phyloP scores from a whole-genome alignment of 805 yeast genomes.

The Blastobotrys americana region DNA sequence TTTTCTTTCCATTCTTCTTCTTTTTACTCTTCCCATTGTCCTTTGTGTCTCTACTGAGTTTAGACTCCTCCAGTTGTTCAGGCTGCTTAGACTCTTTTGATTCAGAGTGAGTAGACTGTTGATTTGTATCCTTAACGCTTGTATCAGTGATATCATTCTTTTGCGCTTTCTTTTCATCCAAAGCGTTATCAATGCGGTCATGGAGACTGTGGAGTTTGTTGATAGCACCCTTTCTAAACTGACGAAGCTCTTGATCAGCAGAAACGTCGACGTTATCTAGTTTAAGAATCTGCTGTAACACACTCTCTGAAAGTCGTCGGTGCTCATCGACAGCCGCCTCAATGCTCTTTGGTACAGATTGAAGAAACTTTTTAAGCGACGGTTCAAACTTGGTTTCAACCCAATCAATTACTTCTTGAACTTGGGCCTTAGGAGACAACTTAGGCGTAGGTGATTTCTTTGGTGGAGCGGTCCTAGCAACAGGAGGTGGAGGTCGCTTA shows the following conservation, averaged over 20 bases:
- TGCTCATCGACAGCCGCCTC: slow-evolving; percentile 22
- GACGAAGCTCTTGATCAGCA: slow-evolving; percentile 27
- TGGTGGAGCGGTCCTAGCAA: slow-evolving; percentile 3
- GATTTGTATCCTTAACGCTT: not conserved
- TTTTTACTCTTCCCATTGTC: not conserved
- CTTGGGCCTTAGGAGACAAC: slow-evolving; percentile 3
- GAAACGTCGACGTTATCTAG: slow-evolving; percentile 32
- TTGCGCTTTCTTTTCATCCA: slow-evolving; percentile 5
- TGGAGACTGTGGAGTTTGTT: slow-evolving; percentile 29
- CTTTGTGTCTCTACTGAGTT: not conserved
- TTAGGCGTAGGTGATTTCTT: not conserved
- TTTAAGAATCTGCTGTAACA: slow-evolving; percentile 29
- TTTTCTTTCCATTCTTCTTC: not conserved
- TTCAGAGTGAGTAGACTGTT: not conserved
- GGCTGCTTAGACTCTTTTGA: not conserved
- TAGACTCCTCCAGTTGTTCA: not conserved
- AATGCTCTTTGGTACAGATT: slow-evolving; percentile 1
- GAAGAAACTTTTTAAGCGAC: not conserved
- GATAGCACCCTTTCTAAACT: slow-evolving; percentile 28
- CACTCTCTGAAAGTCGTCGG: slow-evolving; percentile 28
- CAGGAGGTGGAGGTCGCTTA: slow-evolving; percentile 8
- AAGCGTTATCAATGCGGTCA: slow-evolving; percentile 22
- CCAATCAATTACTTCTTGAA: not conserved
- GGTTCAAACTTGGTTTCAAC: not conserved
- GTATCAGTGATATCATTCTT: slow-evolving; percentile 4